These are phyloP conservation scores for Tetracladium marchalianum DNA, from an alignment of 495 filamentous ascomycete species.

Conservation along the genomic window DNA sequence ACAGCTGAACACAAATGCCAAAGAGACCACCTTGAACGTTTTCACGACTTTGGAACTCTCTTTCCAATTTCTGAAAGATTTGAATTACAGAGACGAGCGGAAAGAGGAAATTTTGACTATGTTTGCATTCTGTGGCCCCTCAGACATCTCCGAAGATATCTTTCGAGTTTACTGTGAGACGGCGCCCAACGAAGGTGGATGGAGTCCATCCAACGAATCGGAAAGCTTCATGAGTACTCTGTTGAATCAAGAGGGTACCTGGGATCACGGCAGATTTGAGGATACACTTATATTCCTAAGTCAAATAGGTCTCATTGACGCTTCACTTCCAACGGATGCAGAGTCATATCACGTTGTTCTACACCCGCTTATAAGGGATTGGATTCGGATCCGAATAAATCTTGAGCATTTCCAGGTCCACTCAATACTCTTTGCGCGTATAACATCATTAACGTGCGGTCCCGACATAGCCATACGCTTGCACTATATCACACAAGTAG, in stretches of 20 bases:
- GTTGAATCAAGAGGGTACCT: not conserved
- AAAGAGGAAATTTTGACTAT: slow-evolving; percentile 6
- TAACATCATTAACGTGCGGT: not conserved
- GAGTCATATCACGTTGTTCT: slow-evolving; percentile 1
- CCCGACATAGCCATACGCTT: not conserved
- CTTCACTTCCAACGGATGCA: not conserved
- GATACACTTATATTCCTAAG: not conserved
- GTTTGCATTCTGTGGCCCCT: slow-evolving; percentile 10
- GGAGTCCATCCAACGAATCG: not conserved
- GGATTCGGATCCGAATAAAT: slow-evolving; percentile 6
- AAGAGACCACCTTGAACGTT: slow-evolving; percentile 7
- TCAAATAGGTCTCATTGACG: slow-evolving; percentile 1
- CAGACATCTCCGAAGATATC: slow-evolving; percentile 6
- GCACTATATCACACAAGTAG: not conserved
- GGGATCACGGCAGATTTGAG: slow-evolving; percentile 1
- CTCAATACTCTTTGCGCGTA: not conserved
- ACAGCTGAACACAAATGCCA: not conserved
- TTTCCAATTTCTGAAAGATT: slow-evolving; percentile 5
- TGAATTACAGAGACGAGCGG: not conserved
- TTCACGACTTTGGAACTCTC: slow-evolving; percentile 16
- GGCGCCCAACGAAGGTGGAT: not conserved
- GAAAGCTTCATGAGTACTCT: not conserved
- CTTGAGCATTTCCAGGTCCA: not conserved
- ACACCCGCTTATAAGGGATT: slow-evolving; percentile 6
- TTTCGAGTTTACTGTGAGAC: not conserved